Evolutionary conservation across 2,329 filamentous ascomycete species (phyloP), one percentile per base, ranked within the genome.

Genomic region (Lasiodiplodia gonubiensis): DNA sequence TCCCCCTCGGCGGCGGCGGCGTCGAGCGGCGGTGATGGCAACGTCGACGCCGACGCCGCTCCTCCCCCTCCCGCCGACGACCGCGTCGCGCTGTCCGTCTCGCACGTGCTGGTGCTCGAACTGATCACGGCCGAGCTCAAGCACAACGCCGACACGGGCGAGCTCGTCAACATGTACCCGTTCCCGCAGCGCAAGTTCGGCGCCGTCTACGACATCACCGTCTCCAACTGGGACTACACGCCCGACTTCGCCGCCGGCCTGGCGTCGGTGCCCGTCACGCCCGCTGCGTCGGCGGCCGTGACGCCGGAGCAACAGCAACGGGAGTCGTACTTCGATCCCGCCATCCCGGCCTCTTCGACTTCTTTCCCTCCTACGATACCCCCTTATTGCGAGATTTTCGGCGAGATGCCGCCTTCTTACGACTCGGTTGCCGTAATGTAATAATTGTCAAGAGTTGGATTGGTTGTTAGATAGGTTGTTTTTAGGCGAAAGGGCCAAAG

Each of bases 151-250:
- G 57, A 48, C n/a, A 48, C 23, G 14, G 57, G 57, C 39, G 57
- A 30, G 57, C 57, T 60, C 23, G 57, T 60, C 57, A 60, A 60
- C 57, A 60, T 60, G 57, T 60, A 60, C 27, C 57, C 57, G 0
- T 60, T 60, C 57, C 57, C 57, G 23, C 57, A 60, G 57, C 57
- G 57, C 57, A 60, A 60, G 39, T 60, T 60, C 39, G 57, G 57
- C 57, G 57, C 57, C 57, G 39, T 60, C 16, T 60, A 60, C 57
- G 57, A 60, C 39, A 12, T 60, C 39, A 33, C 16, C 8, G 39
- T 60, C 7, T 14, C 37, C 7, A 30, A 60, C n/a, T 60, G 57
- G 57, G 57, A 33, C 21, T 60, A 48, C n/a, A 27, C 23, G 30
- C 4, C 30, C 30, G 30, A 30, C 7, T 30, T 30, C 7, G 30